Percentiles rank a stretch among this genome's conserved stretches.
These are phyloP conservation scores for Polytrichum formosum DNA, from an alignment of 225 moss, liverwort and hornwort genomes.

Conservation along the genomic window DNA sequence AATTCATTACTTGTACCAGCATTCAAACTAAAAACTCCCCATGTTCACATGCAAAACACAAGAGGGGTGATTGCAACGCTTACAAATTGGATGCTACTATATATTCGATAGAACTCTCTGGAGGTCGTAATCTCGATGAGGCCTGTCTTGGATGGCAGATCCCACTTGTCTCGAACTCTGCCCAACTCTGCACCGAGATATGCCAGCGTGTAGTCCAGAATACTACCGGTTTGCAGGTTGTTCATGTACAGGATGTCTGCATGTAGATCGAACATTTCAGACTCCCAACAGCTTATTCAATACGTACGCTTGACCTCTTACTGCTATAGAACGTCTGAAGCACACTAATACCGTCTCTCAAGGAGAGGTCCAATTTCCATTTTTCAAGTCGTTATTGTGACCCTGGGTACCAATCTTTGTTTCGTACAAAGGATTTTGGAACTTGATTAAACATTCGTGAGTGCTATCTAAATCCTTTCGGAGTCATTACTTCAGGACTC, in stretches of 20 bases:
- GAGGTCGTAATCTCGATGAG: constrained; percentile 65
- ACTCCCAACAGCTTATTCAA: background rate
- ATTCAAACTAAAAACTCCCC: background rate
- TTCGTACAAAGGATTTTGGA: no score
- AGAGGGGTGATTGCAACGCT: background rate
- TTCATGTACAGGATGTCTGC: constrained; percentile 65
- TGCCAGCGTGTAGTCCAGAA: constrained; percentile 58
- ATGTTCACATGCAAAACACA: background rate
- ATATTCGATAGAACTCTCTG: constrained; percentile 56
- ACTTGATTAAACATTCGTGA: no score
- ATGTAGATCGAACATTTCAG: background rate
- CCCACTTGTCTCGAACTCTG: constrained; percentile 51
- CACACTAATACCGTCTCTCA: no score
- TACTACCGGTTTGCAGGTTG: constrained; percentile 64
- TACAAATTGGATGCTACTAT: constrained; percentile 62
- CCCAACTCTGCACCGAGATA: constrained; percentile 56
- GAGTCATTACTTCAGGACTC: no score
- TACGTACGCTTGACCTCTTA: background rate
- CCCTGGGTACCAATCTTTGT: no score
- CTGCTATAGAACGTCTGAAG: no score
- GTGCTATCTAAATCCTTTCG: no score
- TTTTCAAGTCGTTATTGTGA: no score
- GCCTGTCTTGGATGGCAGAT: constrained; percentile 53
- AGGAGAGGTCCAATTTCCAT: no score
- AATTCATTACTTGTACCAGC: background rate